Evolutionary conservation across 1,139 yeast genomes (phyloP).

Genomic region (Pichia sp.): DNA sequence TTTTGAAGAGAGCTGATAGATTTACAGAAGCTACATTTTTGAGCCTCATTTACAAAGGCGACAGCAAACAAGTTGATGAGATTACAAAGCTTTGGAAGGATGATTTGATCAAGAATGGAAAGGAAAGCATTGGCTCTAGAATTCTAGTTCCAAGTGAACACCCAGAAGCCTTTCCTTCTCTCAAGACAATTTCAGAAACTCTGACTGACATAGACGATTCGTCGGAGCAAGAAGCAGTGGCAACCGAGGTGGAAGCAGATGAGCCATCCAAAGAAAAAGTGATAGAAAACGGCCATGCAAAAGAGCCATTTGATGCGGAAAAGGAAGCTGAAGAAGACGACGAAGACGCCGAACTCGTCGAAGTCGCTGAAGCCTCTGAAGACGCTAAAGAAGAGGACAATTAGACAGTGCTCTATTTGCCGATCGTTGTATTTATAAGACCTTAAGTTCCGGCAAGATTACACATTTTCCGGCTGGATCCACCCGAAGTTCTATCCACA

Average conservation of each 20-base stretch:
- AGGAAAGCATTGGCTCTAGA: conserved; percentile 57
- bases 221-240: conserved; percentile 22
- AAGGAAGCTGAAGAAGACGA: background rate
- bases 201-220: conserved; percentile 17
- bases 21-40: conserved; percentile 81
- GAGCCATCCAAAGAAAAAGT: background rate
- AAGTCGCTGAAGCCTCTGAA: too few relatives aligned
- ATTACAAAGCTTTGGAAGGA: conserved; percentile 66
- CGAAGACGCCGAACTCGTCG: background rate
- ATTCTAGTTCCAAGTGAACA: conserved; percentile 40
- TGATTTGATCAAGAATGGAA: conserved; percentile 47
- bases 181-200: conserved; percentile 18
- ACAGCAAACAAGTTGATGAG: conserved; percentile 37
- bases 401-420: background rate
- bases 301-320: conserved; percentile 5
- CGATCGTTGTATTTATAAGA: background rate
- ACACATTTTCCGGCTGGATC: background rate
- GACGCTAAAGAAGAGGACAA: background rate
- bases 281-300: background rate
- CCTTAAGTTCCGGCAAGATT: background rate
- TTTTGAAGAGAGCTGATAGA: conserved; percentile 67
- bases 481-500: background rate
- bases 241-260: conserved; percentile 19
- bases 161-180: conserved; percentile 25
- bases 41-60: conserved; percentile 68